Conservation (phyloP, 352 stramenopile species). For the Phytopythium montanum region DNA sequence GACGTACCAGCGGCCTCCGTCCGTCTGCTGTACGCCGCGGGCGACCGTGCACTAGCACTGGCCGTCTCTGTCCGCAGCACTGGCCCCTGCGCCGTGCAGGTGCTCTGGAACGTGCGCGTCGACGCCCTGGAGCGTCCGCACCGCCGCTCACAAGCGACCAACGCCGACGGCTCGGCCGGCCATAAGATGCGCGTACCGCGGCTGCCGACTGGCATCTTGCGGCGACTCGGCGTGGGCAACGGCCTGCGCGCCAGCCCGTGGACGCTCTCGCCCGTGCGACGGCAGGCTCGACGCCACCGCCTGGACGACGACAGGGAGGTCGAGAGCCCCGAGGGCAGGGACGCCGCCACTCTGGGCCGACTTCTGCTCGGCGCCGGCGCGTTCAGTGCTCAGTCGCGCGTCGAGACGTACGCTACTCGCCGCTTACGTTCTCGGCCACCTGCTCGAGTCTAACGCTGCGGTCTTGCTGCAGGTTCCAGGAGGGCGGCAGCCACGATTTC, state of each 20-base stretch:
- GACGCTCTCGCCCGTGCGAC: constrained; percentile 21
- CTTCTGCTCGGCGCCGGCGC: constrained; percentile 8
- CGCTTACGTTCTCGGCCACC: no score
- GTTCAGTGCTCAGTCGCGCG: constrained; percentile 11
- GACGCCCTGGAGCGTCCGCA: constrained; percentile 18
- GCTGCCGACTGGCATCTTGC: neutral
- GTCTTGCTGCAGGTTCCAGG: constrained; percentile 9
- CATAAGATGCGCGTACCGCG: neutral
- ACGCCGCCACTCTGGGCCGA: neutral
- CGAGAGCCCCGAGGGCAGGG: neutral
- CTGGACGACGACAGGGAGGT: constrained; percentile 19
- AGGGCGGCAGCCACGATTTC: constrained; percentile 1
- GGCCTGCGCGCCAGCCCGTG: constrained; percentile 14
- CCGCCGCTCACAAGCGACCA: no score
- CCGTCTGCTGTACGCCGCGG: constrained; percentile 8
- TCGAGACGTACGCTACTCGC: constrained; percentile 10
- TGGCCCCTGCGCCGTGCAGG: constrained; percentile 22
- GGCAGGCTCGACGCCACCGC: constrained; percentile 18
- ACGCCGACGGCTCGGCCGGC: neutral
- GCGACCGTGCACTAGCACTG: constrained; percentile 13
- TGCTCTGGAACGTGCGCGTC: constrained; percentile 29
- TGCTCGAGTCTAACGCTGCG: neutral
- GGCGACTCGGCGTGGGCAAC: constrained; percentile 1
- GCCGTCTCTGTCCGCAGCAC: constrained; percentile 20
- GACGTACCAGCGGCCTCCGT: constrained; percentile 35